Evolutionary conservation across 495 filamentous ascomycete species (phyloP).

Genomic region (Talaromyces stipitatus): DNA sequence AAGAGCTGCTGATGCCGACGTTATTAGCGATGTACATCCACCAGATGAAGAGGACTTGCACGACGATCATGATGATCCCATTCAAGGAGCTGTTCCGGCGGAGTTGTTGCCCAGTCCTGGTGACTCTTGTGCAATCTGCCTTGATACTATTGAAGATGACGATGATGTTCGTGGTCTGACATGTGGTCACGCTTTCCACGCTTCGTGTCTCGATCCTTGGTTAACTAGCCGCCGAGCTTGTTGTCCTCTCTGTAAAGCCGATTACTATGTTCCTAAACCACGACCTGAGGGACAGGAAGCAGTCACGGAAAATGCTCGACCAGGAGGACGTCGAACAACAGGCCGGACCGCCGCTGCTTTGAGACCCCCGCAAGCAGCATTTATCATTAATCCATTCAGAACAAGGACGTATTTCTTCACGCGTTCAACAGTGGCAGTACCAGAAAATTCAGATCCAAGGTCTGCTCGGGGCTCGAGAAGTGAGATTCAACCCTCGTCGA

Average conservation of each 20-base stretch:
- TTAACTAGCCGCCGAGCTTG: constrained; percentile 86
- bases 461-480: neutral
- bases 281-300: constrained; percentile 47
- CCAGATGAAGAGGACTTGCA: constrained; percentile 32
- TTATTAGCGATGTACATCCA: neutral
- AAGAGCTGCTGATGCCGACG: neutral
- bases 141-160: constrained; percentile 87
- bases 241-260: constrained; percentile 94
- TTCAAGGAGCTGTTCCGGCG: constrained; percentile 70
- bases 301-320: constrained; percentile 18
- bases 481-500: neutral
- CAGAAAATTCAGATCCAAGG: neutral
- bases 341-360: constrained; percentile 7
- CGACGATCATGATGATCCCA: constrained; percentile 79
- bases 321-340: constrained; percentile 16
- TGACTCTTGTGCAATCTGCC: constrained; percentile 93
- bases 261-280: constrained; percentile 89
- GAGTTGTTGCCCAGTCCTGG: constrained; percentile 82
- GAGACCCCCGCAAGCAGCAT: constrained; percentile 16
- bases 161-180: constrained; percentile 91
- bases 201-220: constrained; percentile 92
- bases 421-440: neutral
- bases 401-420: neutral
- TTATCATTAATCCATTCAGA: constrained; percentile 16
- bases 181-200: constrained; percentile 95